A percentile compares a stretch with the other conserved stretches of the same genome.
Conservation (phyloP, 176 grass and related monocot genomes). For the Metroxylon sagu region DNA sequence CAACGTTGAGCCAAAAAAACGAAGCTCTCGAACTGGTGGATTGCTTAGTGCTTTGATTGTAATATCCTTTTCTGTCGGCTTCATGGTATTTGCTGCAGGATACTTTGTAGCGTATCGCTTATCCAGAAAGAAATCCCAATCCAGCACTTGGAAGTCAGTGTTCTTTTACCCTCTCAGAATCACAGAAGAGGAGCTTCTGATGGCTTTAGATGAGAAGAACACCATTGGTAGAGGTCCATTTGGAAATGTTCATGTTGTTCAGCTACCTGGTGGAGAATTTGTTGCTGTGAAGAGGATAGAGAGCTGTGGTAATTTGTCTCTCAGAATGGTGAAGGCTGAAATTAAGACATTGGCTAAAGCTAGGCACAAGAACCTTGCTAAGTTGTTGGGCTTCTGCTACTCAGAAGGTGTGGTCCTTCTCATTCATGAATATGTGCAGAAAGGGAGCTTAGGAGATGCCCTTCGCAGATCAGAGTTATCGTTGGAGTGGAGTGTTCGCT, state of each 20-base stretch:
- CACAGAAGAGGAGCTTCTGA: constrained; percentile 44
- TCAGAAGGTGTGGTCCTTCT: constrained; percentile 29
- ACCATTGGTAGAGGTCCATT: constrained; percentile 46
- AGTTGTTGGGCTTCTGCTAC: constrained; percentile 58
- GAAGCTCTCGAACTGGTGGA: background rate
- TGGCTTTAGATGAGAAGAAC: constrained; percentile 36
- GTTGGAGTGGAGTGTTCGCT: constrained; percentile 30
- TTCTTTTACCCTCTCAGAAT: constrained; percentile 54
- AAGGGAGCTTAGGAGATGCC: constrained; percentile 46
- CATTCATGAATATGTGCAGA: constrained; percentile 44
- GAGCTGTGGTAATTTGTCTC: constrained; percentile 30
- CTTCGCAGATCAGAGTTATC: constrained; percentile 28
- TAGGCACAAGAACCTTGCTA: constrained; percentile 58
- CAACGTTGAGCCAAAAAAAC: background rate
- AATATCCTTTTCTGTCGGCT: constrained; percentile 21
- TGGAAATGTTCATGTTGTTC: constrained; percentile 37
- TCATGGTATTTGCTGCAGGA: constrained; percentile 29
- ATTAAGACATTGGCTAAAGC: constrained; percentile 51
- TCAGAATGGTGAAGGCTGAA: constrained; percentile 45
- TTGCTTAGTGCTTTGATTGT: constrained; percentile 31
- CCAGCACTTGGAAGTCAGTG: constrained; percentile 32
- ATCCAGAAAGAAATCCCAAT: background rate
- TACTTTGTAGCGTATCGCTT: constrained; percentile 22
- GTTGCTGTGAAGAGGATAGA: constrained; percentile 43
- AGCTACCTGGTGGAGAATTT: constrained; percentile 31